Conservation (phyloP, 2,329 filamentous ascomycete genomes). For the Escovopsis sp. region DNA sequence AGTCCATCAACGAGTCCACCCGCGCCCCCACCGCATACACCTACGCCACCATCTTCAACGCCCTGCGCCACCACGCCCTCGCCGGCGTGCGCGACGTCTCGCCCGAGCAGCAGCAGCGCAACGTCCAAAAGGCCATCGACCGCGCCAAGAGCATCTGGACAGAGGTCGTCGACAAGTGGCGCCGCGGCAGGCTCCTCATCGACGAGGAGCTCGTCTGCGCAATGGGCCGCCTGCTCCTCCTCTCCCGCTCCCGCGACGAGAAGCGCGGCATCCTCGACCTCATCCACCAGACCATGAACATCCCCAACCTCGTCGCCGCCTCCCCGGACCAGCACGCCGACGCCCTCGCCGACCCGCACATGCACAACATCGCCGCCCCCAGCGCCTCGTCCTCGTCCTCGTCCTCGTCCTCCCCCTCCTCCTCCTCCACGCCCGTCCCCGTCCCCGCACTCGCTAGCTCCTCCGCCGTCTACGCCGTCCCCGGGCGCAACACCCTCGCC, state of each 20-base stretch:
- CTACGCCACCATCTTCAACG: constrained; percentile 72
- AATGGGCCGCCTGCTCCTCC: constrained; percentile 67
- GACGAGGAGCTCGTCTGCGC: constrained; percentile 68
- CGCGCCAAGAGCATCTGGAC: constrained; percentile 68
- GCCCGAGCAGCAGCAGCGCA: constrained; percentile 17
- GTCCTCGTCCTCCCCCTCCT: constrained; percentile 7
- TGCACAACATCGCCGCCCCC: constrained; percentile 10
- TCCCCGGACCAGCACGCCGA: constrained; percentile 9
- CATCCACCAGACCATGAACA: constrained; percentile 67
- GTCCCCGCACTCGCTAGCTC: constrained; percentile 5
- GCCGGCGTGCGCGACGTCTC: constrained; percentile 13
- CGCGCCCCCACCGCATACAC: constrained; percentile 54
- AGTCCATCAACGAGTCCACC: constrained; percentile 51
- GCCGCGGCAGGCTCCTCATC: constrained; percentile 49
- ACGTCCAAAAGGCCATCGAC: constrained; percentile 34
- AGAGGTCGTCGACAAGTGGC: constrained; percentile 67
- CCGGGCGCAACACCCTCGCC: constrained; percentile 47
- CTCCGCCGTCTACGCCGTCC: constrained; percentile 23
- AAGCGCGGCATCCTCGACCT: constrained; percentile 60
- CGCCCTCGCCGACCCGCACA: constrained; percentile 8
- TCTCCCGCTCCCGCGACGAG: constrained; percentile 43
- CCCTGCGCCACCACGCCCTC: constrained; percentile 36
- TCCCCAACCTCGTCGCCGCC: constrained; percentile 39
- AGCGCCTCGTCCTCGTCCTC: constrained; percentile 6
- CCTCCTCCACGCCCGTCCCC: constrained; percentile 2